phyloP scores from a whole-genome alignment of 1,284 basidiomycete species.

The Ustilago xerochloae region DNA sequence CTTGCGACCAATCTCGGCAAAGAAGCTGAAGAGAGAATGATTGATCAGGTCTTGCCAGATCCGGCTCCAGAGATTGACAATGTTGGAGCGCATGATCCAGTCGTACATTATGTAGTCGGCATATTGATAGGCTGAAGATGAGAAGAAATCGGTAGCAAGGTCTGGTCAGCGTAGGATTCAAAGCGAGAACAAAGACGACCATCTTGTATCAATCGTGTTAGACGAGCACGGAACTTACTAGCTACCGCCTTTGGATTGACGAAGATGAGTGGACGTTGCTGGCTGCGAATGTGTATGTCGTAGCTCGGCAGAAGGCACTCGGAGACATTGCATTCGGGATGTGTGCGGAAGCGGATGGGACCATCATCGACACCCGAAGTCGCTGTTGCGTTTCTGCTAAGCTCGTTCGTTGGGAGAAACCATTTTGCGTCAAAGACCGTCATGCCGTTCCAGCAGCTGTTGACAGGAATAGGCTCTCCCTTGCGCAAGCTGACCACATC shows the following conservation, averaged over 20 bases:
- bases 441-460: slow-evolving; percentile 76
- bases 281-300: slow-evolving; percentile 70
- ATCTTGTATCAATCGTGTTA: too few species aligned
- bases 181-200: not conserved
- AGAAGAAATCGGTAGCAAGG: too few species aligned
- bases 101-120: slow-evolving; percentile 48
- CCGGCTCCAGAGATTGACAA: slow-evolving; percentile 50
- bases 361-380: slow-evolving; percentile 53
- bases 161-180: too few species aligned
- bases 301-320: slow-evolving; percentile 74
- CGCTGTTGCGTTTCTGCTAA: slow-evolving; percentile 19
- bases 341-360: slow-evolving; percentile 72
- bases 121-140: slow-evolving; percentile 39
- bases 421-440: slow-evolving; percentile 72
- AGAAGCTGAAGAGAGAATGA: slow-evolving; percentile 44
- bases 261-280: slow-evolving; percentile 69
- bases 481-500: slow-evolving; percentile 68
- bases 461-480: slow-evolving; percentile 69
- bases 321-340: slow-evolving; percentile 71
- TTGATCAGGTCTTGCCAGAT: slow-evolving; percentile 57
- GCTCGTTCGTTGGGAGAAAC: slow-evolving; percentile 49
- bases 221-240: slow-evolving; percentile 2
- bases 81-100: slow-evolving; percentile 47
- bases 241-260: slow-evolving; percentile 69
- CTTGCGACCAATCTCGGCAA: slow-evolving; percentile 44